These are phyloP conservation scores for Fraxinus cuspidata DNA, from an alignment of 257 asterid genomes.

Conservation along the genomic window DNA sequence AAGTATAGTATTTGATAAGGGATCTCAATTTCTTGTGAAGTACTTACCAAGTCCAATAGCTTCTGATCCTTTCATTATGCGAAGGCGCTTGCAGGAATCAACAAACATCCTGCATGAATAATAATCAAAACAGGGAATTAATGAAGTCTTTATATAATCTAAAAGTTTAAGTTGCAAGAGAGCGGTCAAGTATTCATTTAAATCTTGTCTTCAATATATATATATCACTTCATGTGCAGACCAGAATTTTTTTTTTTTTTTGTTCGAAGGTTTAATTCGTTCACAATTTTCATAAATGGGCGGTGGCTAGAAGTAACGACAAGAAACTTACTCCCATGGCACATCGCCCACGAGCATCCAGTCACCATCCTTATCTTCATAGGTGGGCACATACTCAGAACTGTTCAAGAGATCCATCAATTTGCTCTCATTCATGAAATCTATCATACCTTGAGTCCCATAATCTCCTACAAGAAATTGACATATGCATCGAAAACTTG, in stretches of 20 bases:
- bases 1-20: too few species aligned
- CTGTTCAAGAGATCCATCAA: constrained; percentile 54
- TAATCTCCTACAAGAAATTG: constrained; percentile 30
- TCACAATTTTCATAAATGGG: not conserved
- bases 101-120: constrained; percentile 46
- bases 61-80: constrained; percentile 60
- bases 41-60: constrained; percentile 55
- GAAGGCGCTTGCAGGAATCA: constrained; percentile 57
- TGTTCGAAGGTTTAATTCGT: too few species aligned
- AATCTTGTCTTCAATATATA: too few species aligned
- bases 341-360: constrained; percentile 69
- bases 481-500: not conserved
- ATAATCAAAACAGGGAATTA: not conserved
- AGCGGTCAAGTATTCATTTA: not conserved
- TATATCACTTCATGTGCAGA: not conserved
- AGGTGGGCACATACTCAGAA: constrained; percentile 57
- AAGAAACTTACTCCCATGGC: constrained; percentile 54
- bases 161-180: not conserved
- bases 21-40: not conserved
- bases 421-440: constrained; percentile 58
- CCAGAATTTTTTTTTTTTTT: too few species aligned
- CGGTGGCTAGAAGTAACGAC: not conserved
- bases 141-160: not conserved
- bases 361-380: constrained; percentile 66
- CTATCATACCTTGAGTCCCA: constrained; percentile 58